Conservation (phyloP, 2,329 filamentous ascomycete species). For the Lachnum nothofagi region DNA sequence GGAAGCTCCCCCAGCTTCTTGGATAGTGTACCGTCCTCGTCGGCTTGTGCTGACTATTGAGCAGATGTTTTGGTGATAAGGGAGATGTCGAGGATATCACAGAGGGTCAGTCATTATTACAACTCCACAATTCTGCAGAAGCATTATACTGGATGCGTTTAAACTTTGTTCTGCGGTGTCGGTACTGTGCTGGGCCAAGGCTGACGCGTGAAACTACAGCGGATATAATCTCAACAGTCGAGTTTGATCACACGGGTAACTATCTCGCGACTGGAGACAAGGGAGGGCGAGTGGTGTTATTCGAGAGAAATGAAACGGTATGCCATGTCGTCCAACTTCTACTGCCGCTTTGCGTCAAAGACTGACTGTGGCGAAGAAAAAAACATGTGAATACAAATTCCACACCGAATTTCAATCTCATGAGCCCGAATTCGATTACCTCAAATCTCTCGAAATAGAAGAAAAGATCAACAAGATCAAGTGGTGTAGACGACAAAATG, state of each 20-base stretch:
- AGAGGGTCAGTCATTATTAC: constrained; percentile 28
- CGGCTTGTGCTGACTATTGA: constrained; percentile 22
- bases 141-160: background rate
- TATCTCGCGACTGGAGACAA: constrained; percentile 89
- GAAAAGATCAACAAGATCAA: constrained; percentile 99
- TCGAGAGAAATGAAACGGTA: constrained; percentile 94
- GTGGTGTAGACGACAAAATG: constrained; percentile 97
- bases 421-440: constrained; percentile 98
- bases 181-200: background rate
- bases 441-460: constrained; percentile 98
- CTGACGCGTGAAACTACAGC: constrained; percentile 43
- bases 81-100: constrained; percentile 75
- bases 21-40: background rate
- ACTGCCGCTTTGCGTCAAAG: background rate
- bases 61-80: constrained; percentile 98
- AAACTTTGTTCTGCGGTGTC: background rate
- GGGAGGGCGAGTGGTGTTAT: constrained; percentile 77
- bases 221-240: constrained; percentile 87
- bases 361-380: constrained; percentile 65
- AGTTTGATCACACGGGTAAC: constrained; percentile 86
- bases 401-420: constrained; percentile 99
- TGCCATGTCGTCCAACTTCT: constrained; percentile 21
- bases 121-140: background rate
- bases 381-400: constrained; percentile 99
- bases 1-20: background rate